Conservation (phyloP, 2,329 filamentous ascomycete genomes). For the Aureobasidium melanogenum region DNA sequence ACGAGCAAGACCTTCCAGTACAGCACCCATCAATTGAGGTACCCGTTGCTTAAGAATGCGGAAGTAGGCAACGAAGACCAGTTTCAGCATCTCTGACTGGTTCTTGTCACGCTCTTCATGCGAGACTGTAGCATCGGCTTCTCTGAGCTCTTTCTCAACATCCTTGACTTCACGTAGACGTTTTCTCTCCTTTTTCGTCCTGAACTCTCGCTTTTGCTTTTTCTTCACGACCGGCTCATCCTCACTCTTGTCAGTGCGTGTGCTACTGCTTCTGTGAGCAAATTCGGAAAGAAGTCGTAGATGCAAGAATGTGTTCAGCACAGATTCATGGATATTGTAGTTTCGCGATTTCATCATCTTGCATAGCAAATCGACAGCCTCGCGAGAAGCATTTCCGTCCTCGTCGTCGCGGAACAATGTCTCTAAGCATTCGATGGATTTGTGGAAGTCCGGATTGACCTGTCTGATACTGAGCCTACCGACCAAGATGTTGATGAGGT, state of each 20-base stretch:
- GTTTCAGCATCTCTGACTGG: conserved; percentile 90
- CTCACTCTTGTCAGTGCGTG: conserved; percentile 58
- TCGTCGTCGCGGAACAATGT: conserved; percentile 79
- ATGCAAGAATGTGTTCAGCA: conserved; percentile 84
- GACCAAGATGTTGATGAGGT: conserved; percentile 79
- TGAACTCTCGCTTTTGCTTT: conserved; percentile 64
- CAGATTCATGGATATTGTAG: conserved; percentile 73
- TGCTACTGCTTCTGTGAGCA: conserved; percentile 69
- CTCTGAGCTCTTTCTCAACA: conserved; percentile 85
- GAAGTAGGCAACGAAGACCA: conserved; percentile 94
- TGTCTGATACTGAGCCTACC: conserved; percentile 67
- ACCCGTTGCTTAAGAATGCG: conserved; percentile 78
- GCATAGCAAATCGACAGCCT: conserved; percentile 72
- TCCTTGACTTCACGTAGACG: conserved; percentile 73
- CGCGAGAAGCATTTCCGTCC: conserved; percentile 78
- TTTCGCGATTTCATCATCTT: conserved; percentile 93
- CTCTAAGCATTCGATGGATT: conserved; percentile 70
- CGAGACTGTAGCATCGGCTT: conserved; percentile 81
- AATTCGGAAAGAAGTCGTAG: conserved; percentile 84
- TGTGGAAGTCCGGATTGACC: conserved; percentile 65
- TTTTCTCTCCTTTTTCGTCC: conserved; percentile 83
- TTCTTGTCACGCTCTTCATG: conserved; percentile 90
- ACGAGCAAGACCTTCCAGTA: conserved; percentile 85
- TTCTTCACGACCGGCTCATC: conserved; percentile 29
- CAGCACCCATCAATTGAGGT: conserved; percentile 87